Evolutionary conservation across 1,284 basidiomycete species (phyloP).

Genomic region (Abortiporus biennis): DNA sequence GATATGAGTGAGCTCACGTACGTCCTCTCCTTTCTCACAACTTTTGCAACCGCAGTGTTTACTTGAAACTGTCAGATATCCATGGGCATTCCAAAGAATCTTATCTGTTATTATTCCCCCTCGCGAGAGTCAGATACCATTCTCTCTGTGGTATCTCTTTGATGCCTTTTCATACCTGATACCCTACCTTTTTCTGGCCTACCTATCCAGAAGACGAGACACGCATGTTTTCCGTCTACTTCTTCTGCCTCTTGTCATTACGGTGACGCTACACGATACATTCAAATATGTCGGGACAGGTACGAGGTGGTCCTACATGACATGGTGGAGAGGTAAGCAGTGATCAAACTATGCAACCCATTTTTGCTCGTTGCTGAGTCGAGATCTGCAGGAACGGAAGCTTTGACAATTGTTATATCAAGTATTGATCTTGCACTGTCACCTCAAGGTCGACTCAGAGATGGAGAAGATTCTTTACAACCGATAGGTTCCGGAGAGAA

Average conservation of each 20-base stretch:
- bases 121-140: no score
- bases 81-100: no score
- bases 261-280: background rate
- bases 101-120: no score
- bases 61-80: no score
- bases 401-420: constrained; percentile 12
- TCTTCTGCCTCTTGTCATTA: constrained; percentile 1
- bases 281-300: constrained; percentile 1
- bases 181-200: background rate
- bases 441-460: constrained; percentile 30
- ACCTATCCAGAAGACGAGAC: constrained; percentile 3
- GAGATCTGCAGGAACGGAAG: constrained; percentile 1
- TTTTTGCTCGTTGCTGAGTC: no score
- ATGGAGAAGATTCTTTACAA: background rate
- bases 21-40: no score
- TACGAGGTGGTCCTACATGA: no score
- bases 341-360: no score
- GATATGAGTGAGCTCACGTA: no score
- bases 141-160: no score
- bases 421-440: constrained; percentile 23
- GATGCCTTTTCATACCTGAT: background rate
- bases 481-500: background rate
- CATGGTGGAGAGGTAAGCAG: no score
- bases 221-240: background rate
- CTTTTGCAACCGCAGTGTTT: no score